Evolutionary conservation across 352 stramenopile genomes (phyloP), one percentile per base, ranked within the genome.

Genomic region (Phytophthora foliorum): DNA sequence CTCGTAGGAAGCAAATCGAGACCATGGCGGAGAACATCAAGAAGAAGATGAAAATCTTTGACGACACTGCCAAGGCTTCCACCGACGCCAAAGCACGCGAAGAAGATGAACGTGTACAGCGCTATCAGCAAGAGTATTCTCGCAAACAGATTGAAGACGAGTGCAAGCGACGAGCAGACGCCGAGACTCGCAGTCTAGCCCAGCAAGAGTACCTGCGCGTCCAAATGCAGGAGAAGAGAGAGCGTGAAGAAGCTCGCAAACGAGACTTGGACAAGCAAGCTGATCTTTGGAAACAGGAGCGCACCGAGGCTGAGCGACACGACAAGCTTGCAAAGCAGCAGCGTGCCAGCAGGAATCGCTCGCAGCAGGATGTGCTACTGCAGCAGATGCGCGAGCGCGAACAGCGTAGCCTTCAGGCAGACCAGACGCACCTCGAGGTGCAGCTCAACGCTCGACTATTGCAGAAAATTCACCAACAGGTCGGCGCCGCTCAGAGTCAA

Each of bases 21-120:
- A 82, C 80, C n/a, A 77, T 95, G 76, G 78, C 78, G 5, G 80
- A 75, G 42, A 91, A 84, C 52, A 89, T 95, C 68, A 88, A 92
- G 66, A 83, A 82, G 50, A 88, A 88, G 53, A 95, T 93, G 88
- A 93, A 93, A 63, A 89, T 93, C 61, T 95, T 93, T 34, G 82
- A 84, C 54, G 85, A 95, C 68, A 95, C 88, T 4, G 74, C 85
- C 27, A 93, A 92, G 24, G 86, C 81, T 1, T 74, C 82, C 31
- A 90, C 77, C 46, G 83, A 93, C 34, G 80, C 81, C 22, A 84
- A 81, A 34, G 78, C 71, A 0, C 74, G 74, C n/a, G 85, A 93
- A 27, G 88, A 93, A 36, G 88, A 93, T 41, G 55, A 84, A 50
- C 84, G 83, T 5, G 75, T 91, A 22, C 68, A 57, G 25, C 78